Evolutionary conservation across 139 green algal genomes (phyloP).

Genomic region (Tetradesmus lagerheimii): DNA sequence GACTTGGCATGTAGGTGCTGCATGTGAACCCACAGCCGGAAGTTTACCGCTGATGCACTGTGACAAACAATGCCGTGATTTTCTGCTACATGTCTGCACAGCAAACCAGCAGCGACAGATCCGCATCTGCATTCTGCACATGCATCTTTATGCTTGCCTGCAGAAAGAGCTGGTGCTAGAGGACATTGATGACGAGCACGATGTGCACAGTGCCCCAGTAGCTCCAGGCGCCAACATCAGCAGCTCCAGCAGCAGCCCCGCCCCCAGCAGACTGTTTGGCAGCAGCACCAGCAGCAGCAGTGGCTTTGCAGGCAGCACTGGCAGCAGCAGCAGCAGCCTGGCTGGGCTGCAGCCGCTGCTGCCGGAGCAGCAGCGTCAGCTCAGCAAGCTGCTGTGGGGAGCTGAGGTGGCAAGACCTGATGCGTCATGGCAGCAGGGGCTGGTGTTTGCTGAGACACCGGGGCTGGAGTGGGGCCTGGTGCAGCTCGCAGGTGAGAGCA

Average conservation of each 20-base stretch:
- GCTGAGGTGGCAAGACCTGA: neutral
- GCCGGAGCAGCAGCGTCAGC: constrained; percentile 29
- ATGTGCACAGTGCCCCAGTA: neutral
- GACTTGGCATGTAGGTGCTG: neutral
- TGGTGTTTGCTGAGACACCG: constrained; percentile 16
- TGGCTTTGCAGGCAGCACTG: neutral
- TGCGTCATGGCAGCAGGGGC: constrained; percentile 22
- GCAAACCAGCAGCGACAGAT: neutral
- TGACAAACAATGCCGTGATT: too few relatives aligned
- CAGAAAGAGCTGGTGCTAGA: constrained; percentile 26
- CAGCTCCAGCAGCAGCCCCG: constrained; percentile 10
- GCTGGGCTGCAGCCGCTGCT: neutral
- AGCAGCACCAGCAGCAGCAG: neutral
- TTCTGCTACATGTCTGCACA: too few relatives aligned
- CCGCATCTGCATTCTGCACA: neutral
- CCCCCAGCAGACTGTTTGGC: neutral
- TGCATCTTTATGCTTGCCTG: neutral
- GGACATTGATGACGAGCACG: constrained; percentile 22
- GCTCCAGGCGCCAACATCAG: neutral
- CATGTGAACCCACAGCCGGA: neutral
- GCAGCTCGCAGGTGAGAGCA: constrained; percentile 11
- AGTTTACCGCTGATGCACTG: too few relatives aligned
- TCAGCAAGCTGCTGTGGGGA: constrained; percentile 32
- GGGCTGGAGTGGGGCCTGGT: constrained; percentile 36
- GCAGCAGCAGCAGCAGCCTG: neutral